Base-by-base conservation (phyloP, 2,329 filamentous ascomycete genomes). In the Neonectria neomacrospora region DNA sequence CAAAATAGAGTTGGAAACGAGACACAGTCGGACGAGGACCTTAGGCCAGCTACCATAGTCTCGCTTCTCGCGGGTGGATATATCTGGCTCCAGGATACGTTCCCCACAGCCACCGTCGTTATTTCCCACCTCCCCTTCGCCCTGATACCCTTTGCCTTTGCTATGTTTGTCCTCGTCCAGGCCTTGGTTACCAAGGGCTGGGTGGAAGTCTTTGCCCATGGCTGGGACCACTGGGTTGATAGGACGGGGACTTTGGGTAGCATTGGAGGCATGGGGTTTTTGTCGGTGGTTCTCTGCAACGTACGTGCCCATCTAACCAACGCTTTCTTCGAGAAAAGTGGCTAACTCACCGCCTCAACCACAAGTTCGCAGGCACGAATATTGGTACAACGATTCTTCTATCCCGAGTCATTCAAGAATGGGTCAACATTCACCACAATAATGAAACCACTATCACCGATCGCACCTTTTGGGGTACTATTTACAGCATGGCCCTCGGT, bases 81-180 rank as follows among this genome's bases (percentile, higher is more conserved):
- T 60, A 73, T 74, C n/a, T 92, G 89, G 89, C 79, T 79, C 0
- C 88, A 90, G 64, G 88, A 90, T 71, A 92, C 90, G 0, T 93
- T 93, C 51, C 91, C 91, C 0, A 92, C 90, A 0, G 86, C 86
- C 2, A 86, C 87, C 20, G 86, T 88, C 0, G 90, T 93, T 0
- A 74, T 90, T 6, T 78, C 84, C 0, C 89, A 91, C 72, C 80
- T 93, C 2, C 91, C 91, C 0, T 86, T 90, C 56, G 84, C 88
- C 0, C 83, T 93, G 0, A 82, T 93, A 0, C 90, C 91, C 0
- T 93, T 93, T 70, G 88, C 90, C 0, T 88, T 93, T 59, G 82
- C 85, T 64, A 93, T 93, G 90, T 93, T 93, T 65, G 83, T 93
- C 10, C 83, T 93, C 0, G 90, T 93, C 0, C 90, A 93, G 72